Percentiles rank a stretch among this genome's conserved stretches.
Conservation (phyloP, 495 filamentous ascomycete species). For the Podospora didyma region DNA sequence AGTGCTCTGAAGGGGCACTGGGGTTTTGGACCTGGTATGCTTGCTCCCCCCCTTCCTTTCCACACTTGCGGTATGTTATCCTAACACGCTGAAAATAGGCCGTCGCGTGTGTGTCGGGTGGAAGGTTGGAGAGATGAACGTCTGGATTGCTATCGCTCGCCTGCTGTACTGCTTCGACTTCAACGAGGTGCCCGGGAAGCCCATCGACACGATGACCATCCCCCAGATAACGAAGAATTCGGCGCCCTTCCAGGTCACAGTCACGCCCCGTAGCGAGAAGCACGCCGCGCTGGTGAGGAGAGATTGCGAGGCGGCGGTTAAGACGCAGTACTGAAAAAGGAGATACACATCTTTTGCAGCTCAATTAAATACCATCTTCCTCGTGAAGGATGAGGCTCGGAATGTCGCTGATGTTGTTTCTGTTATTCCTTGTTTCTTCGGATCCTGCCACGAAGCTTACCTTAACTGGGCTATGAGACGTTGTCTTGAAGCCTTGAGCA, state of each 20-base stretch:
- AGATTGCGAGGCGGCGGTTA: not conserved
- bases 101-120: slow-evolving; percentile 46
- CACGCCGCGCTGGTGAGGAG: not conserved
- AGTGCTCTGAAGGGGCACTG: not conserved
- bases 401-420: too few relatives aligned
- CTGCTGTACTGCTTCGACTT: slow-evolving; percentile 44
- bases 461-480: too few relatives aligned
- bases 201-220: slow-evolving; percentile 1
- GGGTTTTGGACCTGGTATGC: not conserved
- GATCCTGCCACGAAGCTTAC: too few relatives aligned
- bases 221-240: slow-evolving; percentile 1
- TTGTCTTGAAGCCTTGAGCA: too few relatives aligned
- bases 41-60: not conserved
- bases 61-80: too few relatives aligned
- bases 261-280: not conserved
- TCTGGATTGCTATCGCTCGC: slow-evolving; percentile 43
- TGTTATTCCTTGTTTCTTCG: too few relatives aligned
- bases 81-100: slow-evolving; percentile 9
- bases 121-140: slow-evolving; percentile 35
- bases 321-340: not conserved
- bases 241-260: slow-evolving; percentile 9
- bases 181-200: not conserved
- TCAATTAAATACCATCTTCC: too few relatives aligned
- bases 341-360: too few relatives aligned
- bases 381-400: too few relatives aligned